phyloP scores from a whole-genome alignment of 2,329 filamentous ascomycete species.

The Penicillium expansum region DNA sequence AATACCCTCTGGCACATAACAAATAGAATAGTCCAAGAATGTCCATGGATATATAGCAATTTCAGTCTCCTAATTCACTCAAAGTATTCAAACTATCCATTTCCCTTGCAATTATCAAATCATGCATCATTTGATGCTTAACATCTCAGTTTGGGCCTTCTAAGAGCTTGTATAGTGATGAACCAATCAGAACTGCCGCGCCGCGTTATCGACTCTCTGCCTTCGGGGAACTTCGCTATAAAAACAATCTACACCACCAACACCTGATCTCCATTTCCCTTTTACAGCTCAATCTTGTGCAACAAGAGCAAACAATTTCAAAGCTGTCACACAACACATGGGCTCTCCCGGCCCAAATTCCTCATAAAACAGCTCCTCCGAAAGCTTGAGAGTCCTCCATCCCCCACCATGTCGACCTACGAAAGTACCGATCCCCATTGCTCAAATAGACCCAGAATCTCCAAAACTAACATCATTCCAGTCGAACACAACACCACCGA shows the following conservation, averaged over 20 bases:
- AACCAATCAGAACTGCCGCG: conserved; percentile 9
- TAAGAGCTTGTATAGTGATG: background rate
- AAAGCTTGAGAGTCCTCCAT: conserved; percentile 6
- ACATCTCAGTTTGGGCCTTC: background rate
- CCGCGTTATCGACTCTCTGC: conserved; percentile 26
- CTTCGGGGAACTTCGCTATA: conserved; percentile 6
- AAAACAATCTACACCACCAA: background rate
- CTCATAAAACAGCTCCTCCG: conserved; percentile 4
- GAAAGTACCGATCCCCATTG: conserved; percentile 31
- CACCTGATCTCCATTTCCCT: background rate
- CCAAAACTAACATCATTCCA: conserved; percentile 20
- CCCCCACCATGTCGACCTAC: conserved; percentile 41
- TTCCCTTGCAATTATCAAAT: background rate
- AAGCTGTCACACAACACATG: conserved; percentile 11
- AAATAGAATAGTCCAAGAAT: too few relatives aligned
- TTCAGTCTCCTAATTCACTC: too few relatives aligned
- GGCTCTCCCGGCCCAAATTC: conserved; percentile 8
- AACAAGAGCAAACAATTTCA: conserved; percentile 4
- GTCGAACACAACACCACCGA: conserved; percentile 45
- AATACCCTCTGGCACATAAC: too few relatives aligned
- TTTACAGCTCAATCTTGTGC: background rate
- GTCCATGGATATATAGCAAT: too few relatives aligned
- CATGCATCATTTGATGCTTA: background rate
- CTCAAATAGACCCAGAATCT: background rate
- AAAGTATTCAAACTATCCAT: background rate